Base-by-base conservation (phyloP, 2,329 filamentous ascomycete genomes). In the Neospermospora avenae region DNA sequence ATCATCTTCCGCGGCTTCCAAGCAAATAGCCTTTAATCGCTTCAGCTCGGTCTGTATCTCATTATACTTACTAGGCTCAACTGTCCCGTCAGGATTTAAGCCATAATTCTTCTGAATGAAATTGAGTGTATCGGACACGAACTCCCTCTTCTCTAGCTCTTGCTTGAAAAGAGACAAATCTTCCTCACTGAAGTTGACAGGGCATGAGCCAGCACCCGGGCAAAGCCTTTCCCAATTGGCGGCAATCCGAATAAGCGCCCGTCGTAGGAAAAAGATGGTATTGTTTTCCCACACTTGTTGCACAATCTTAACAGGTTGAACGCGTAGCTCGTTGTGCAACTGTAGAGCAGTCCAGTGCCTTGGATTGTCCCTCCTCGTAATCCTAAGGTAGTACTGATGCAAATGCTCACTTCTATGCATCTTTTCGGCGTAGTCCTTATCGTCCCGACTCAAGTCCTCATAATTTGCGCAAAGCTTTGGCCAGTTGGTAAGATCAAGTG, bases 71-170 rank as follows among this genome's bases (percentile, higher is more conserved):
- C 18, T 28, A 3, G 61, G 48, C 8, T 51, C 41, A 18, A 63
- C 46, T 37, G 42, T 53, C n/a, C 60, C 53, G 24, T 63, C 48
- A 10, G 45, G 57, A 54, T 18, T 5, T 18, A 63, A 25, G 1
- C 57, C 57, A 18, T 35, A 63, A 48, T 58, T 61, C 4, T 63
- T 35, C 31, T 53, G 48, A 20, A 63, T 22, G 5, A 56, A 20
- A 3, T 25, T 61, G 20, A 61, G 45, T 34, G 37, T 51, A 14
- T 58, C 55, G 28, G 11, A 7, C 39, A 63, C 52, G 48, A 20
- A 41, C 7, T 28, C 46, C 48, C 41, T 55, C 6, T 41, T 60
- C 44, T 61, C 58, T 31, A n/a, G 24, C 60, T 63, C 58, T 37
- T 18, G 20, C 4, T 22, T 22, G 28, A 53, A 55, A 14, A 14